These are phyloP conservation scores for Mycosphaerelloides madeirae DNA, from an alignment of 2,329 filamentous ascomycete species.

Conservation along the genomic window DNA sequence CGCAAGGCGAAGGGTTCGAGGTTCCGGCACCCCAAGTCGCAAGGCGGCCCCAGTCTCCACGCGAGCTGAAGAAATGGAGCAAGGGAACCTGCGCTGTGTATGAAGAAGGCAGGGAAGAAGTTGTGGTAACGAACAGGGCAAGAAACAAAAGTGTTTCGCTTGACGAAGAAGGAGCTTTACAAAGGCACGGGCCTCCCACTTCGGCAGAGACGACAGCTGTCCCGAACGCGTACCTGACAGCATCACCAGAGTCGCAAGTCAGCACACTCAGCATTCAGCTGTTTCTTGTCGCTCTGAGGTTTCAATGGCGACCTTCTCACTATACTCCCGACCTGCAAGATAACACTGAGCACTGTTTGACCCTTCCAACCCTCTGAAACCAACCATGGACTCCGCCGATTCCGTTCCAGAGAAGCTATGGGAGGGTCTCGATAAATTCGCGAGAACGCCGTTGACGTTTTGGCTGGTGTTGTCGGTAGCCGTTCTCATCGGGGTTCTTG, in stretches of 20 bases:
- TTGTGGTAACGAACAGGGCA: too few relatives aligned
- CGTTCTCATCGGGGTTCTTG: slow-evolving; percentile 18
- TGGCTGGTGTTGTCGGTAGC: slow-evolving; percentile 23
- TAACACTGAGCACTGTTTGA: background rate
- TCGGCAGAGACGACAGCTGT: background rate
- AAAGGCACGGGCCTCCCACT: too few relatives aligned
- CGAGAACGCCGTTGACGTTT: slow-evolving; percentile 21
- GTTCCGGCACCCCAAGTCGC: too few relatives aligned
- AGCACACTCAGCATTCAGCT: too few relatives aligned
- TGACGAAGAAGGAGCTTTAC: too few relatives aligned
- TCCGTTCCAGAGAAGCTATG: slow-evolving; percentile 28
- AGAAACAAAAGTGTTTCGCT: too few relatives aligned
- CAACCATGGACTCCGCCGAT: slow-evolving; percentile 29
- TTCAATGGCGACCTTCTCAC: background rate
- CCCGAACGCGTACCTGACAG: background rate
- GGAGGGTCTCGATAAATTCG: slow-evolving; percentile 24
- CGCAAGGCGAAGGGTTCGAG: too few relatives aligned
- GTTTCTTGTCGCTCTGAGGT: background rate
- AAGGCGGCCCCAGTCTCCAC: too few relatives aligned
- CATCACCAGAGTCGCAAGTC: background rate
- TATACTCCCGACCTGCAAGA: background rate
- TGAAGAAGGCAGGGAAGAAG: too few relatives aligned
- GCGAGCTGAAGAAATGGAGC: too few relatives aligned
- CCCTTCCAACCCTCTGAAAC: background rate
- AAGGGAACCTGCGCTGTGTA: too few relatives aligned